Evolutionary conservation across 176 grass and related monocot genomes (phyloP), one percentile per base, ranked within the genome.

Genomic region (Saccharum officinarum): DNA sequence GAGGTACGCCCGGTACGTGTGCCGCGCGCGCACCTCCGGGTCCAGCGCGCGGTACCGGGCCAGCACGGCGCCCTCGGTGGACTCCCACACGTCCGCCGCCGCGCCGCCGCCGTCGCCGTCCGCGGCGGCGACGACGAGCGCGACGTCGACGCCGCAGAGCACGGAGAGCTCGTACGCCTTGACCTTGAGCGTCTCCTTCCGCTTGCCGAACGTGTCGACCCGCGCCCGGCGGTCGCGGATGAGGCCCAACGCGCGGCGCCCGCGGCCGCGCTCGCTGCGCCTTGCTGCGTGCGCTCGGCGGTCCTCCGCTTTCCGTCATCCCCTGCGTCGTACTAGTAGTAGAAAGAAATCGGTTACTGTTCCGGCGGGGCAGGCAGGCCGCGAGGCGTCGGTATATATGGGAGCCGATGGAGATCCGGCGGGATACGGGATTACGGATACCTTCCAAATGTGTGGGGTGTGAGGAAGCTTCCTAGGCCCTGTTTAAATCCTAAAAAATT

Each of bases 61-160:
- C 73, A 90, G 18, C 6, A 90, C 79, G 55, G 55, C 79, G 67
- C 84, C 79, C 55, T 44, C 73, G 67, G 17, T 39, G 37, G 84
- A 86, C 84, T 77, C 67, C 79, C 84, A 90, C 34, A 73, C 67
- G 14, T 67, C 54, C 41, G 33, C 41, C 1, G 17, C 49, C 1
- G 38, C 72, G 36, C 2, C n/a, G 28, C 7, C 63, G 28, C 4
- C 49, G 1, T 8, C 42, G 11, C 1, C 38, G 17, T 1, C 42
- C 0, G 23, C 25, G 0, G 23, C 18, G 25, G 33, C 25, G 54
- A 59, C 81, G 73, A 90, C 79, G 33, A 86, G 8, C 73, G 73
- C 88, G 23, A 89, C 83, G 0, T 41, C 40, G 40, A 41, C 40
- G 40, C 40, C 40, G 40, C 40, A 41, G 40, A 41, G 40, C 37